Percentiles rank a stretch among this genome's conserved stretches.
phyloP scores from a whole-genome alignment of 1,284 basidiomycete species.

The Leccinum colubrinum region DNA sequence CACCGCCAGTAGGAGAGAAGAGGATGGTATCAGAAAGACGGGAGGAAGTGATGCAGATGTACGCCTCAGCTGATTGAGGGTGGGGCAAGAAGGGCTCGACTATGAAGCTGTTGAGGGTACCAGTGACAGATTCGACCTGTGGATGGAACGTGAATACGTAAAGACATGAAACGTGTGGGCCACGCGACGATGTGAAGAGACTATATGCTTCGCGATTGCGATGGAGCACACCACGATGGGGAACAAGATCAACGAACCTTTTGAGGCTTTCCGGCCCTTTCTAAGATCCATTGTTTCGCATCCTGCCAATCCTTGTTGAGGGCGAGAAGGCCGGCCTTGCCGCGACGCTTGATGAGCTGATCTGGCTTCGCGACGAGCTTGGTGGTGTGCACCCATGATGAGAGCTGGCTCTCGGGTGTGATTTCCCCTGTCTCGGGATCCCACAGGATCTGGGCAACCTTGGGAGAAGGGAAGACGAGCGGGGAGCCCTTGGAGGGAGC shows the following conservation, averaged over 20 bases:
- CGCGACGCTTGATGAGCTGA: conserved; percentile 99
- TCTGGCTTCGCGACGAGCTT: conserved; percentile 95
- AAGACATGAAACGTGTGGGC: conserved; percentile 4
- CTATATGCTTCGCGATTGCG: conserved; percentile 9
- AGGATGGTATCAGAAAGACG: conserved; percentile 96
- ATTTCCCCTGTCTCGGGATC: conserved; percentile 81
- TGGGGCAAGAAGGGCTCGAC: conserved; percentile 98
- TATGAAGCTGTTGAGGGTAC: conserved; percentile 97
- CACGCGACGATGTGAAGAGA: conserved; percentile 7
- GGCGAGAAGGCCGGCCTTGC: conserved; percentile 93
- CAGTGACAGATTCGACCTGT: conserved; percentile 90
- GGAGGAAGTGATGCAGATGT: conserved; percentile 96
- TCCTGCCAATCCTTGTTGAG: conserved; percentile 93
- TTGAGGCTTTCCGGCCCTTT: conserved; percentile 92
- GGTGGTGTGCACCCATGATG: conserved; percentile 82
- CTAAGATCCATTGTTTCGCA: conserved; percentile 85
- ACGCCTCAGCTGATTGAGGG: conserved; percentile 92
- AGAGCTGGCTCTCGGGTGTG: conserved; percentile 76
- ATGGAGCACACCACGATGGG: not conserved
- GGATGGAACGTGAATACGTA: conserved; percentile 12
- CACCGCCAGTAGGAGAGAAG: conserved; percentile 99
- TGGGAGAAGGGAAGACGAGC: conserved; percentile 66
- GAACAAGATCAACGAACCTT: conserved; percentile 49
- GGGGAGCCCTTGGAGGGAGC: conserved; percentile 45
- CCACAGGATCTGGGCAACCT: conserved; percentile 85